Evolutionary conservation across 2,329 filamentous ascomycete genomes (phyloP).

Genomic region (Exophiala sp.): DNA sequence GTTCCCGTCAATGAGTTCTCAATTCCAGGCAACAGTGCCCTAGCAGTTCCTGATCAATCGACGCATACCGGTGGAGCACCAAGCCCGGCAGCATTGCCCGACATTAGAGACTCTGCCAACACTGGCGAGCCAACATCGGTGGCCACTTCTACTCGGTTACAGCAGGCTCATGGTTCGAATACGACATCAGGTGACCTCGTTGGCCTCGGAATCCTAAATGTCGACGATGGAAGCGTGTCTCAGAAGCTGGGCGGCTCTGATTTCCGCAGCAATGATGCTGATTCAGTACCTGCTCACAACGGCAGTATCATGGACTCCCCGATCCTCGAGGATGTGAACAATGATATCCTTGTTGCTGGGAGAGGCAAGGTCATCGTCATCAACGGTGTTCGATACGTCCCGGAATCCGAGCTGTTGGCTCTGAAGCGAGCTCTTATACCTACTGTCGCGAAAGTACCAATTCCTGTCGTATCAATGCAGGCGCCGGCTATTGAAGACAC

Average conservation of each 20-base stretch:
- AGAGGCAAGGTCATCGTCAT: constrained; percentile 10
- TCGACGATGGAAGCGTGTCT: not conserved
- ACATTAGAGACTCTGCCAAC: constrained; percentile 2
- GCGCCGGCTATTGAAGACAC: not conserved
- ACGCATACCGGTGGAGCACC: constrained; percentile 22
- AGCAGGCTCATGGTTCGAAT: not conserved
- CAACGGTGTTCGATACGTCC: constrained; percentile 10
- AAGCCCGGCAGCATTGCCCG: constrained; percentile 10
- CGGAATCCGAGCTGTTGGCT: constrained; percentile 6
- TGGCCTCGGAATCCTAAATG: constrained; percentile 15
- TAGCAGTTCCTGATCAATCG: constrained; percentile 6
- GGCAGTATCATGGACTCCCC: constrained; percentile 18
- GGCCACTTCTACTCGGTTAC: not conserved
- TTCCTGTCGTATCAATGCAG: not conserved
- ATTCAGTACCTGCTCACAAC: not conserved
- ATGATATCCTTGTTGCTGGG: constrained; percentile 4
- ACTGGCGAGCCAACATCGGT: not conserved
- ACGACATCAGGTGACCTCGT: constrained; percentile 6
- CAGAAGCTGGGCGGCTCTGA: not conserved
- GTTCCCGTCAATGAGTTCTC: constrained; percentile 12
- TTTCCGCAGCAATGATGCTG: not conserved
- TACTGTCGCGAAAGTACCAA: not conserved
- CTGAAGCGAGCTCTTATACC: constrained; percentile 2
- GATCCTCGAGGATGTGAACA: constrained; percentile 8
- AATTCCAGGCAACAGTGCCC: constrained; percentile 1